Percentiles rank a stretch among this genome's conserved stretches.
These are phyloP conservation scores for Mayamaea pseudoterrestris DNA, from an alignment of 108 stramenopile genomes.

Conservation along the genomic window DNA sequence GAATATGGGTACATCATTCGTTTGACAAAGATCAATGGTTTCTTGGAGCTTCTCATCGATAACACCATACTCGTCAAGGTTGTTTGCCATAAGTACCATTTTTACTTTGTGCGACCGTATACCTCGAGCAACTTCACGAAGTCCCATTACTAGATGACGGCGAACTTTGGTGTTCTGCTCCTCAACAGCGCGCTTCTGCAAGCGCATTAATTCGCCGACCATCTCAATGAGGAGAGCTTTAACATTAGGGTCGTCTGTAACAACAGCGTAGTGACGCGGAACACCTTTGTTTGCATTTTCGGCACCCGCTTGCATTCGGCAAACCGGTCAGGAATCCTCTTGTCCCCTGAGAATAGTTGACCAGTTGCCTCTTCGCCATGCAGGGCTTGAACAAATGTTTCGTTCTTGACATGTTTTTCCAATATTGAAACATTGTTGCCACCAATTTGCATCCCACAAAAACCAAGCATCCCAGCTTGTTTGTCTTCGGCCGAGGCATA, in stretches of 20 bases:
- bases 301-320: slow-evolving; percentile 73
- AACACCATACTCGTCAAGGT: slow-evolving; percentile 79
- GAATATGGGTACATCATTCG: slow-evolving; percentile 61
- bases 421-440: slow-evolving; percentile 30
- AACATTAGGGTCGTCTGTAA: slow-evolving; percentile 37
- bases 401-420: too few relatives aligned
- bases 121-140: slow-evolving; percentile 82
- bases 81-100: slow-evolving; percentile 85
- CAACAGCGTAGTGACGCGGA: slow-evolving; percentile 49
- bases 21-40: slow-evolving; percentile 60
- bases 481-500: slow-evolving; percentile 1
- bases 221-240: slow-evolving; percentile 60
- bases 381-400: too few relatives aligned
- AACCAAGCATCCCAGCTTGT: slow-evolving; percentile 22
- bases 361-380: too few relatives aligned
- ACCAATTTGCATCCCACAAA: slow-evolving; percentile 57
- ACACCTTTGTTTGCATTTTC: slow-evolving; percentile 48
- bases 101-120: slow-evolving; percentile 80
- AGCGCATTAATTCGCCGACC: slow-evolving; percentile 73
- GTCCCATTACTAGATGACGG: slow-evolving; percentile 81
- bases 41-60: slow-evolving; percentile 79
- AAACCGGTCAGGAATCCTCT: slow-evolving; percentile 63
- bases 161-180: slow-evolving; percentile 67
- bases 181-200: slow-evolving; percentile 58
- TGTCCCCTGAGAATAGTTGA: slow-evolving; percentile 60